Base-by-base conservation (phyloP, 1,284 basidiomycete genomes). In the Tilletia setariae region DNA sequence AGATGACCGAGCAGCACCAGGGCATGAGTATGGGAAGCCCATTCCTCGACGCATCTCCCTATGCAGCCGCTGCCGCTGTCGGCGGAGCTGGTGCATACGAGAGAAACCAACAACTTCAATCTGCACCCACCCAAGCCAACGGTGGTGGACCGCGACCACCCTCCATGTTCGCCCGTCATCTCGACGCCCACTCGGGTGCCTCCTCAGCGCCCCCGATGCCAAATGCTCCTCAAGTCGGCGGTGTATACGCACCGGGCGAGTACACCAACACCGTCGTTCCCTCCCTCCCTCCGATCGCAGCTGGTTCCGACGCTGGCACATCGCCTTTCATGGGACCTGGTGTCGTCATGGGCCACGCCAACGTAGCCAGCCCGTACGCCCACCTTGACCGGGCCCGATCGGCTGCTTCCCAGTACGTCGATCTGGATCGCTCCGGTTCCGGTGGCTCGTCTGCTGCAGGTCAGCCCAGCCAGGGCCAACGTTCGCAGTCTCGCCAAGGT, bases 91-190 rank as follows among this genome's bases (percentile, higher is more conserved):
- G 76, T 25, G 51, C 51, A 13, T 53, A 53, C 51, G 51, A 53
- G 23, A 53, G 21, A 6, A 28, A 25, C 21, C 51, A 53, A 13
- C 51, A 53, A n/a, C 51, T 49, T 40, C 35, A 40, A 11, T 40
- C 46, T 49, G 46, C 46, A 6, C 28, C 70, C 16, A 6, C 35
- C 35, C 74, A 81, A 65, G 76, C 78, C 59, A 74, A 80, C 53
- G 76, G 76, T 28, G 70, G 78, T n/a, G 73, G 74, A 35, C 83
- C 83, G 35, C 74, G 83, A 2, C 83, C 83, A 4, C 82, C 83
- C 1, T 81, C 83, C 43, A 79, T 80, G 74, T 80, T 83, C 68
- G 72, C 76, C 32, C 75, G 77, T 35, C 83, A 83, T 72, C 79
- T 76, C 64, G 70, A 74, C 1, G 75, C 67, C 19, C 70, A 61